These are phyloP conservation scores for Liquidambar formosana DNA, from an alignment of 164 flowering plant species.

Conservation along the genomic window DNA sequence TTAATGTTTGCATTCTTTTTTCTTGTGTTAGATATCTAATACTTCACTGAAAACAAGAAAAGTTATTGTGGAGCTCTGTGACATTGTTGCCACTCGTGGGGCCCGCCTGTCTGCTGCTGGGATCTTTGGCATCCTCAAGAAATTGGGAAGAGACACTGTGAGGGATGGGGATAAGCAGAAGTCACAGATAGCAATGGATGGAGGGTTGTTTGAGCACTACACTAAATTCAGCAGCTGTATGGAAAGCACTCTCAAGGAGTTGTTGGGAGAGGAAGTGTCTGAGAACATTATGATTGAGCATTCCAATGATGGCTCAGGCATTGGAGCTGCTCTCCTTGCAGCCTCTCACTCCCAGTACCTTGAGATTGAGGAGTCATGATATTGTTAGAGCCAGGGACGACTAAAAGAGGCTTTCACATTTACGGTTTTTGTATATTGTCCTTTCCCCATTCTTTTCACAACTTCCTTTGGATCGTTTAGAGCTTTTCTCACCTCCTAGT, in stretches of 20 bases:
- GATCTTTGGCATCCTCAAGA: constrained; percentile 83
- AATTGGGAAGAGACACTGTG: constrained; percentile 68
- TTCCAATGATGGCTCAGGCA: constrained; percentile 88
- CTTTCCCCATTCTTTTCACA: neutral
- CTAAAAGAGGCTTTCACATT: too few species aligned
- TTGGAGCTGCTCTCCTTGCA: constrained; percentile 93
- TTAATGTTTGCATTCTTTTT: neutral
- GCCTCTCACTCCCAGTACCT: constrained; percentile 90
- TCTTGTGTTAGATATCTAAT: constrained; percentile 52
- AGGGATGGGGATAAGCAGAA: constrained; percentile 57
- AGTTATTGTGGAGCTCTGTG: constrained; percentile 72
- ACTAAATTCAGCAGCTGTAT: constrained; percentile 57
- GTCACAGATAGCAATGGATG: constrained; percentile 82
- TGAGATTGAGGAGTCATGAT: constrained; percentile 50
- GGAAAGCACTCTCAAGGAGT: constrained; percentile 65
- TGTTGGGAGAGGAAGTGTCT: constrained; percentile 64
- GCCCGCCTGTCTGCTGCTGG: constrained; percentile 95
- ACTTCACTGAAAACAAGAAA: constrained; percentile 77
- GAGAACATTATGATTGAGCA: constrained; percentile 48
- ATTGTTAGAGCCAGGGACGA: neutral
- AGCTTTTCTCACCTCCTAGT: constrained; percentile 1
- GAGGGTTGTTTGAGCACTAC: constrained; percentile 89
- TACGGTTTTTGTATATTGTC: constrained; percentile 20
- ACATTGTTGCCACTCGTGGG: constrained; percentile 79
- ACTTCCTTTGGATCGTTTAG: constrained; percentile 7